These are phyloP conservation scores for Fusarium multiceps DNA, from an alignment of 2,329 filamentous ascomycete genomes.

Conservation along the genomic window DNA sequence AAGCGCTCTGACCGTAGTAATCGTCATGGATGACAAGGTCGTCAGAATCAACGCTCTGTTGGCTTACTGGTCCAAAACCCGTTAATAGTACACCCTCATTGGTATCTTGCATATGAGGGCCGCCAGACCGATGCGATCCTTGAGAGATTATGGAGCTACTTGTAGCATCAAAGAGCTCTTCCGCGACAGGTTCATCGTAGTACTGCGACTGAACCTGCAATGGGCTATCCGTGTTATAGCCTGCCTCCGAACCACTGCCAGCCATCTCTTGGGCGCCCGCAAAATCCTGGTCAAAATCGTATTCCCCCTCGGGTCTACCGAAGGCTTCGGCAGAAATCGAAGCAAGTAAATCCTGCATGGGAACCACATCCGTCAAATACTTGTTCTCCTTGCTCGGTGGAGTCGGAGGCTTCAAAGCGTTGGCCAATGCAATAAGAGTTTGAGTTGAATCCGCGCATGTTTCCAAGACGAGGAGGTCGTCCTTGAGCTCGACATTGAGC, in stretches of 20 bases:
- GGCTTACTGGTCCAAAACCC: conserved; percentile 46
- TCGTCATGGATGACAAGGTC: conserved; percentile 80
- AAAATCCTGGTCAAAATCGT: conserved; percentile 73
- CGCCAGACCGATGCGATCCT: conserved; percentile 13
- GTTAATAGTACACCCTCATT: conserved; percentile 53
- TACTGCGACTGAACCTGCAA: conserved; percentile 59
- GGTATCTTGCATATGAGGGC: conserved; percentile 51
- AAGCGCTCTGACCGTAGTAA: conserved; percentile 75
- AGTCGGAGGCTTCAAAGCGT: conserved; percentile 83
- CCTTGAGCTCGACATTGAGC: conserved; percentile 82
- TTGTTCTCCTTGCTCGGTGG: conserved; percentile 85
- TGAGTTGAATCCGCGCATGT: conserved; percentile 98
- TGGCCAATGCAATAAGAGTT: conserved; percentile 83
- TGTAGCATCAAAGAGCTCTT: conserved; percentile 63
- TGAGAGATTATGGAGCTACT: conserved; percentile 48
- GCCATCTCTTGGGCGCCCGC: conserved; percentile 63
- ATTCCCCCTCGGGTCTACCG: conserved; percentile 68
- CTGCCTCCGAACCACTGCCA: conserved; percentile 50
- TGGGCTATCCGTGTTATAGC: conserved; percentile 50
- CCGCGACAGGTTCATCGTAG: conserved; percentile 57
- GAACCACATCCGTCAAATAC: conserved; percentile 87
- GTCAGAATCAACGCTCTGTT: conserved; percentile 63
- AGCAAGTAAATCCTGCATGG: conserved; percentile 86
- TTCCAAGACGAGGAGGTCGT: conserved; percentile 89
- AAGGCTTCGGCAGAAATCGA: conserved; percentile 92